A percentile compares a stretch with the other conserved stretches of the same genome.
Evolutionary conservation across 305 asterid genomes (phyloP).

Genomic region (Plantago coronopus): DNA sequence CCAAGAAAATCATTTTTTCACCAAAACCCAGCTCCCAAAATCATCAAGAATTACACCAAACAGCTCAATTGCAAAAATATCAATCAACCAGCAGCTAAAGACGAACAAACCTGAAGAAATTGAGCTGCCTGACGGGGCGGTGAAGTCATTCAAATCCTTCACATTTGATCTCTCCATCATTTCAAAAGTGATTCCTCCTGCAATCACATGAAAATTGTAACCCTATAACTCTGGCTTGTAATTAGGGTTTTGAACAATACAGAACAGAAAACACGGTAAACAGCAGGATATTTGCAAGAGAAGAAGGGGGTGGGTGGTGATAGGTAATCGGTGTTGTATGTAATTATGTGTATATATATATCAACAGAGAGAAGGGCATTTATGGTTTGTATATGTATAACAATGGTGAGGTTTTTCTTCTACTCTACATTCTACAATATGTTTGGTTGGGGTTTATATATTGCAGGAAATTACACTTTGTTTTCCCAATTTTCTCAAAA

Average conservation of each 20-base stretch:
- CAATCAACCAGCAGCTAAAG: conserved; percentile 12
- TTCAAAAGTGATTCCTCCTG: background rate
- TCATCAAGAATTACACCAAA: background rate
- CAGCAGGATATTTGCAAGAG: conserved; percentile 11
- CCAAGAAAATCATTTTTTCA: background rate
- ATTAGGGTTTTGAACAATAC: conserved; percentile 38
- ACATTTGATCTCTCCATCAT: conserved; percentile 66
- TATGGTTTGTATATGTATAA: background rate
- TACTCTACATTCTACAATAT: too few species aligned
- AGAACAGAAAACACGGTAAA: conserved; percentile 23
- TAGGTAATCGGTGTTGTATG: conserved; percentile 1
- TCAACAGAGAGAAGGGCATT: background rate
- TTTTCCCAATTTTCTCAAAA: too few species aligned
- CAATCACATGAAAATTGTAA: conserved; percentile 13
- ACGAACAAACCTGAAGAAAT: conserved; percentile 54
- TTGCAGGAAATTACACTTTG: too few species aligned
- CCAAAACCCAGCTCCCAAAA: background rate
- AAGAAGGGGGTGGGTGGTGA: background rate
- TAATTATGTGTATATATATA: background rate
- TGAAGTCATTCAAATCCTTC: conserved; percentile 40
- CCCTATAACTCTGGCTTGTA: background rate
- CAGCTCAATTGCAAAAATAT: too few species aligned
- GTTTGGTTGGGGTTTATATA: too few species aligned
- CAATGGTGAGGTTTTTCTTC: background rate
- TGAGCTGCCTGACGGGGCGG: conserved; percentile 46